Evolutionary conservation across 345 rosid species (phyloP).

Genomic region (Pugionium cornutum): DNA sequence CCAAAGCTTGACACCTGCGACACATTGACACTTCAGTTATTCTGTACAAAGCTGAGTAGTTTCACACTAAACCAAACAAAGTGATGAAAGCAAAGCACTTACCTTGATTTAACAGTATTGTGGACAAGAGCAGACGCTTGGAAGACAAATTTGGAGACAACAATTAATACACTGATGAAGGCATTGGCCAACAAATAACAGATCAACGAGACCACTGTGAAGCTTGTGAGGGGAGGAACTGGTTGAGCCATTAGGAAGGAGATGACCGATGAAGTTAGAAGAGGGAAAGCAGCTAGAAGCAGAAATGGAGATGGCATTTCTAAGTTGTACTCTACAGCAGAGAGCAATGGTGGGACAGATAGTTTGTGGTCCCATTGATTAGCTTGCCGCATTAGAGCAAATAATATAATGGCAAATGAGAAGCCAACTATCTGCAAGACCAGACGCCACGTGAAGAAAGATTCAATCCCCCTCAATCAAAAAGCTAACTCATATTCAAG

Average conservation of each 20-base stretch:
- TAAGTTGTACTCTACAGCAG: constrained; percentile 79
- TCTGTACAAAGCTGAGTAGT: constrained; percentile 6
- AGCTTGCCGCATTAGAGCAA: constrained; percentile 84
- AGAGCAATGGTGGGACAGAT: constrained; percentile 71
- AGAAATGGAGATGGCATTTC: constrained; percentile 74
- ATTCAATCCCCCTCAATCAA: constrained; percentile 16
- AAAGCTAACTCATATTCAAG: constrained; percentile 1
- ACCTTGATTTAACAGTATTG: constrained; percentile 70
- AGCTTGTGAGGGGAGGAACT: constrained; percentile 68
- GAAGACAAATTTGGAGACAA: constrained; percentile 69
- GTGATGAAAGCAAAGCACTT: constrained; percentile 33
- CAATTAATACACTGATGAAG: constrained; percentile 49
- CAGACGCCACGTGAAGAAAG: constrained; percentile 25
- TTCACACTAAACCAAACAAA: not conserved
- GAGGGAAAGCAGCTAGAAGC: constrained; percentile 57
- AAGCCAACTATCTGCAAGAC: constrained; percentile 44
- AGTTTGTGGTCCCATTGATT: constrained; percentile 64
- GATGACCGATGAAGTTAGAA: constrained; percentile 52
- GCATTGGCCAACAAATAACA: constrained; percentile 86
- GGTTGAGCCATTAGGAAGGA: constrained; percentile 69
- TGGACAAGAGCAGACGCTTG: constrained; percentile 70
- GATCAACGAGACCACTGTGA: constrained; percentile 57
- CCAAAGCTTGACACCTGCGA: constrained; percentile 68
- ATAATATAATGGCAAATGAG: constrained; percentile 65
- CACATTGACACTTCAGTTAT: constrained; percentile 35